Evolutionary conservation across 2,329 filamentous ascomycete species (phyloP), one percentile per base, ranked within the genome.

Genomic region (Aureobasidium sp.): DNA sequence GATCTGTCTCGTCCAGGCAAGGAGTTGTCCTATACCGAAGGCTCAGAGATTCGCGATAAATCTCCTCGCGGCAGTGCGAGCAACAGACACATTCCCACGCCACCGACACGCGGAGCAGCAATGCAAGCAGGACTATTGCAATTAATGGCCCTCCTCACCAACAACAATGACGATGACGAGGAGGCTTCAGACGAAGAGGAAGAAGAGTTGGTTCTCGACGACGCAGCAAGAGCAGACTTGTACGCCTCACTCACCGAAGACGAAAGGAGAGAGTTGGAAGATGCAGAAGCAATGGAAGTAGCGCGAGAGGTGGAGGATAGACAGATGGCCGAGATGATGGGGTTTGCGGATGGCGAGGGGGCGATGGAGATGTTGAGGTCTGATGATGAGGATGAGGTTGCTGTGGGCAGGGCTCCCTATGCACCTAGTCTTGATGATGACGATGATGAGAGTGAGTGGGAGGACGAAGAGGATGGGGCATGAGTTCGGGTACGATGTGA

Each of bases 81-180:
- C n/a, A 56, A 17, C 6, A 39, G 44, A 55, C 8, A 22, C 49
- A 4, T 3, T 8, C 41, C 25, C 17, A 11, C n/a, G 25, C 7
- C 29, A 25, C 41, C n/a, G 2, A 15, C 27, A 6, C 8, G 53
- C 20, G 53, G 53, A 15, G 39, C 39, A 45, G 62, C 44, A 37
- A 62, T 62, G 61, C 60, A 62, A 8, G 57, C 63, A 12, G 63
- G 62, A 4, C 17, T 64, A 15, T 53, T 60, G 17, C 63, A 64
- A 44, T 20, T 64, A 20, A 62, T 64, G 41, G 63, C 63, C 2
- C 42, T 64, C 20, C 60, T 64, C 8, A 62, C 61, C 34, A 61
- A 61, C 25, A 51, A 53, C 34, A 12, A 60, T 20, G 59, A 64
- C 25, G 55, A 59, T 14, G 14, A 25, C 27, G 29, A 25, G 8